Evolutionary conservation across 305 asterid genomes (phyloP), one percentile per base, ranked within the genome.

Genomic region (Coffea humblotiana): DNA sequence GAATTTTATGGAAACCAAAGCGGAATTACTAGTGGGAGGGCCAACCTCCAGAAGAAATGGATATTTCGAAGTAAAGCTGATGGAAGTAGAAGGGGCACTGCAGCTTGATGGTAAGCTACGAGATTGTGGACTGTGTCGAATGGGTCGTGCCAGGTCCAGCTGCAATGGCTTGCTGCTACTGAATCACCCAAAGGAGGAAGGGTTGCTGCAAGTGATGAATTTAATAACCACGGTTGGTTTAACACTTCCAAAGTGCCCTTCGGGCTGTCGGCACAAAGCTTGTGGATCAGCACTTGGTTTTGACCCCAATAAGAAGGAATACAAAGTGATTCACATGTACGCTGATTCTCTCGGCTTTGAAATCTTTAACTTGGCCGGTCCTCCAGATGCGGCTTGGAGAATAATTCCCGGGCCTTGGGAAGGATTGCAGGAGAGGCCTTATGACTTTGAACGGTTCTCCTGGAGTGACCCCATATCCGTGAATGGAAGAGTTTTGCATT

Each of bases 131-230:
- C 51, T 61, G 0, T 15, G 35, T 76, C 60, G 68, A 75, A 35
- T 11, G 29, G 49, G 77, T 25, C 58, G 25, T 6, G 16, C 51
- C 43, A 72, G 77, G 35, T 68, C 80, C 49, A 83, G 81, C 11
- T 83, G 83, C 11, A 74, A 83, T 7, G 86, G 86, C 48, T 71
- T 79, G 49, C 6, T 83, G 45, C 71, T 83, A 54, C 71, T 79
- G 25, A 37, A 56, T 65, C 45, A 76, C 49, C 70, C 81, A 3
- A 5, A 40, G 23, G 11, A 68, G 18, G 0, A 7, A 68, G 70
- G 68, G 2, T 9, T 23, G 71, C 47, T 79, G 74, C 83, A 72
- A 80, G 75, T 79, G 4, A 21, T 60, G 76, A 83, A 75, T 66
- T 72, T 58, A 64, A 18, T 72, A 2, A 83, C 83, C 14, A 70